Percentiles rank a stretch among this genome's conserved stretches.
phyloP scores from a whole-genome alignment of 176 grass and related monocot genomes.

The Triticum dicoccoides region DNA sequence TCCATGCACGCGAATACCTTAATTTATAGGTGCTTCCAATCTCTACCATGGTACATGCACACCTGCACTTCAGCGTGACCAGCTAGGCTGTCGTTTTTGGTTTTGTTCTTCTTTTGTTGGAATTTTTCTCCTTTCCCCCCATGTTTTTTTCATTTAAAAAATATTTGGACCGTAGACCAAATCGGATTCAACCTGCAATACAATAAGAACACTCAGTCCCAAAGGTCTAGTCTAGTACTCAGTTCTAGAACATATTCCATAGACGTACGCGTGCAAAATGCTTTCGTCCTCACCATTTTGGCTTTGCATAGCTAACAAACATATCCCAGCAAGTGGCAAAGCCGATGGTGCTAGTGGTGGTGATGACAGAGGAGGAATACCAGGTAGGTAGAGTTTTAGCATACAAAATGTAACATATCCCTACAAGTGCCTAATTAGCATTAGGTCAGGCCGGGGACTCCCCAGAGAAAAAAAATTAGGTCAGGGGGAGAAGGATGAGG shows the following conservation, averaged over 20 bases:
- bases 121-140: too few relatives aligned
- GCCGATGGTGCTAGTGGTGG: not conserved
- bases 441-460: not conserved
- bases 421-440: not conserved
- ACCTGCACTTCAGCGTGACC: too few relatives aligned
- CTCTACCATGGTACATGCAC: too few relatives aligned
- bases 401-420: not conserved
- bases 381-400: not conserved
- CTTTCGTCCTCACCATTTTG: not conserved
- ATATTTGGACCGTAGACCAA: too few relatives aligned
- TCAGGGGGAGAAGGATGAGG: not conserved
- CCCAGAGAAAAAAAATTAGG: not conserved
- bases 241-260: not conserved
- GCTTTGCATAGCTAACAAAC: not conserved
- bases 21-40: too few relatives aligned
- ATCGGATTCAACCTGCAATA: not conserved
- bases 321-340: not conserved
- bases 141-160: not conserved
- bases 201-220: not conserved
- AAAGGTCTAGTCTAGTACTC: not conserved
- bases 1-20: not conserved
- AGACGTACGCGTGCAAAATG: not conserved
- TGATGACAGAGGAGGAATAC: not conserved
- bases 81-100: too few relatives aligned
- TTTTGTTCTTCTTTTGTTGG: too few relatives aligned